A percentile compares a stretch with the other conserved stretches of the same genome.
Conservation (phyloP, 441 rosid genomes). For the Jatropha multifida region DNA sequence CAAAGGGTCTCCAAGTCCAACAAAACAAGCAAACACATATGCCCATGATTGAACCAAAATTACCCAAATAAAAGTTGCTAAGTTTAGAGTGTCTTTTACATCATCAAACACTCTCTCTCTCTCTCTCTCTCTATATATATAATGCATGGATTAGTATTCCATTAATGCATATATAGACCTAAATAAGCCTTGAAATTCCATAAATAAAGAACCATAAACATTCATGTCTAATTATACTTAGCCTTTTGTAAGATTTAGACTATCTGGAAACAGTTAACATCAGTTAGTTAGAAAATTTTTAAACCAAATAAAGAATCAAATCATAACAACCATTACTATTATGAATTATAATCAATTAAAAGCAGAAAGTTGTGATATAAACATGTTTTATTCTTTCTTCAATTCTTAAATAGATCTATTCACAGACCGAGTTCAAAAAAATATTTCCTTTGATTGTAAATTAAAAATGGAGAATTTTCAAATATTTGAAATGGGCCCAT, state of each 20-base stretch:
- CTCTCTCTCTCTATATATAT: too few relatives aligned
- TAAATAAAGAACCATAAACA: not conserved
- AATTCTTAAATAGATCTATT: too few relatives aligned
- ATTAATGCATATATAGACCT: not conserved
- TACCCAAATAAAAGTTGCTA: slow-evolving; percentile 1
- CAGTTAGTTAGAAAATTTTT: slow-evolving; percentile 4
- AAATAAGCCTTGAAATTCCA: not conserved
- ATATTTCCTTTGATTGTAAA: too few relatives aligned
- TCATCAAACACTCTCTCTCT: not conserved
- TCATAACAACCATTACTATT: not conserved
- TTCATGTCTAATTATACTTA: slow-evolving; percentile 2
- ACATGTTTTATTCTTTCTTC: too few relatives aligned
- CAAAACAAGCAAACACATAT: not conserved
- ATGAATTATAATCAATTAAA: not conserved
- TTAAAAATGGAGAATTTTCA: too few relatives aligned
- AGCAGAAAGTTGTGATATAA: not conserved
- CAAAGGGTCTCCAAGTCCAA: not conserved
- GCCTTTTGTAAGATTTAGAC: not conserved
- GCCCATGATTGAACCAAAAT: not conserved
- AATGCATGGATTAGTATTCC: not conserved
- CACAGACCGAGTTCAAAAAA: too few relatives aligned
- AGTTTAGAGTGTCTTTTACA: slow-evolving; percentile 6
- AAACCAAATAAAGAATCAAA: not conserved
- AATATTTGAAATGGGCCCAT: too few relatives aligned
- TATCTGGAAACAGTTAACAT: slow-evolving; percentile 7